Base-by-base conservation (phyloP, 2,329 filamentous ascomycete genomes). In the Phaeosphaeriaceae sp. region DNA sequence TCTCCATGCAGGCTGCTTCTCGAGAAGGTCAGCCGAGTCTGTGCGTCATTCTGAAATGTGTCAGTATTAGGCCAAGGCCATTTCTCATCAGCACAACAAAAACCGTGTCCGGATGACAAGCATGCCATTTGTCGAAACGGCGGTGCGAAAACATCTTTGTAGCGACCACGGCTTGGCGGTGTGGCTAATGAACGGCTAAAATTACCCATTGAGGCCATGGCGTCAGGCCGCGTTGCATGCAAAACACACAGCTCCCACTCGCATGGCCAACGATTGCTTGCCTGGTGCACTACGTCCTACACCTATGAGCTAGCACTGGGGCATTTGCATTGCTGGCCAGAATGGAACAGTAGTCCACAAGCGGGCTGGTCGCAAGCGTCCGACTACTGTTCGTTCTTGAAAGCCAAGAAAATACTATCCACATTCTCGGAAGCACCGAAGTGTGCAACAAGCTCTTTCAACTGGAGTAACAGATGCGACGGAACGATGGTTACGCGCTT, bases 111-210 rank as follows among this genome's bases (percentile, higher is more conserved):
- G 15, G 35, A 40, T 40, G 35, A 40, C 35, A 17, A 40, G 35
- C 19, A 21, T 21, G 8, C 49, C 32, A 50, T 32, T 32, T 50
- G 49, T 30, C 19, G 49, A 32, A 8, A 40, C 15, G 35, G n/a
- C n/a, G n/a, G 15, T 40, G 35, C 35, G 15, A 3, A 40, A 6
- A 24, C 51, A 53, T 21, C 30, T 32, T 47, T 19, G 24, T 26
- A 26, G 23, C 19, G n/a, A 28, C 15, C 22, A 26, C 13, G 15
- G 32, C 54, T 55, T 55, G 54, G 54, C 54, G 21, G 47, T 55
- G 54, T 55, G 54, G 47, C 54, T 55, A 44, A 51, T 51, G 19
- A 46, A n/a, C 40, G 42, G 54, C 40, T 51, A 55, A 51, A 44
- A 35, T 43, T n/a, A 26, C n/a, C 23, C 35, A n/a, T 40, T n/a